Base-by-base conservation (phyloP, 345 rosid genomes). In the Cochlearia excelsa region DNA sequence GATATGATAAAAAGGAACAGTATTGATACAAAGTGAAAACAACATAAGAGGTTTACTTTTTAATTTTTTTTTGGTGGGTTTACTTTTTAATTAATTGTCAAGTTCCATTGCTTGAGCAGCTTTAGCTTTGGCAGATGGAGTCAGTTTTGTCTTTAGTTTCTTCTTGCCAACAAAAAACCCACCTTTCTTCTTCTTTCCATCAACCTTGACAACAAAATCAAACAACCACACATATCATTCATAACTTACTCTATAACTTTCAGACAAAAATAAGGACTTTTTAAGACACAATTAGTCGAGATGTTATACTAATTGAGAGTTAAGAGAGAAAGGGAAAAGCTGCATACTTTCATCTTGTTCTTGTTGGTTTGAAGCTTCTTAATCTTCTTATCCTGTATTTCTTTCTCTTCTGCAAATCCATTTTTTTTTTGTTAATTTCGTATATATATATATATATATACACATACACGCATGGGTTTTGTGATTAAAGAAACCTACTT, bases 41-140 rank as follows among this genome's bases (percentile, higher is more conserved):
- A 16, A 16, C 23, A 16, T 16, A 16, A 16, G 23, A 16, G 23
- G 23, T 16, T 16, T 16, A 16, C 23, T 16, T 16, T 16, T 16
- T 16, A 16, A 16, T 16, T 16, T 16, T 16, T 16, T 16, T n/a
- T n/a, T n/a, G n/a, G n/a, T n/a, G n/a, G 23, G 23, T 16, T 16
- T 16, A 16, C 23, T 16, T 16, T 16, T 16, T 16, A 16, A 16
- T 16, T 16, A 85, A n/a, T 80, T 71, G 64, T 87, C 92, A 2
- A 94, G 80, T 80, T 94, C 97, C 99, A 94, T 90, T 2, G 95
- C 99, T 69, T 87, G 99, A 4, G 81, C 84, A 57, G 78, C 99
- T 74, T 90, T 90, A 57, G 99, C 97, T 74, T 85, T 90, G 3
- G 85, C 80, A 59, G 74, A 40, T 48, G 91, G 85, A 46, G 84